Evolutionary conservation across 345 rosid species (phyloP).

Genomic region (Murraya paniculata): DNA sequence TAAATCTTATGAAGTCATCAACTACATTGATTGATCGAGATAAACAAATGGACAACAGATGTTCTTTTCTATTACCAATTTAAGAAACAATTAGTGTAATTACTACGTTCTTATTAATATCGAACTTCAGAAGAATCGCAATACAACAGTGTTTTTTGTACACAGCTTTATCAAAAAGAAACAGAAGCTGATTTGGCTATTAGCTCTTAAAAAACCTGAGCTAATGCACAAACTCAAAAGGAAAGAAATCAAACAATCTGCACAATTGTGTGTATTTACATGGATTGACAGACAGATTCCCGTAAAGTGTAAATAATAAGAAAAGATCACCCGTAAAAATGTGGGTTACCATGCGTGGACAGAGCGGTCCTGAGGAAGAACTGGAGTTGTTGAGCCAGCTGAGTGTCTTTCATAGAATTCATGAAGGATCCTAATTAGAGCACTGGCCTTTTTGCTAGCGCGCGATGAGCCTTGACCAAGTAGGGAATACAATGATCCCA

Average conservation of each 20-base stretch:
- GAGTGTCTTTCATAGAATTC: constrained; percentile 57
- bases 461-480: constrained; percentile 64
- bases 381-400: constrained; percentile 30
- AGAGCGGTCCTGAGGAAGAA: constrained; percentile 42
- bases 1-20: neutral
- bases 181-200: constrained; percentile 29
- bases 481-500: constrained; percentile 63
- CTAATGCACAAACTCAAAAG: constrained; percentile 19
- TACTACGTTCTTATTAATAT: neutral
- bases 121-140: constrained; percentile 1
- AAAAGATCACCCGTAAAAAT: constrained; percentile 25
- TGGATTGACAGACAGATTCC: neutral
- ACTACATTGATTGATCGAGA: neutral
- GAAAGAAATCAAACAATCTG: constrained; percentile 9
- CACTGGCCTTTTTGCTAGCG: constrained; percentile 67
- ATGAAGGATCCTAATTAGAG: constrained; percentile 66
- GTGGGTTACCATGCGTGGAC: constrained; percentile 57
- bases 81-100: neutral
- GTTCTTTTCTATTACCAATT: too few relatives aligned
- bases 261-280: constrained; percentile 29
- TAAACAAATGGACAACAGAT: neutral
- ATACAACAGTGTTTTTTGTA: constrained; percentile 13
- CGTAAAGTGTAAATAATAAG: neutral
- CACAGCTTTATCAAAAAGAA: constrained; percentile 37
- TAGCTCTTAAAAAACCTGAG: constrained; percentile 49